Base-by-base conservation (phyloP, 176 grass and related monocot species). In the Areca catechu region DNA sequence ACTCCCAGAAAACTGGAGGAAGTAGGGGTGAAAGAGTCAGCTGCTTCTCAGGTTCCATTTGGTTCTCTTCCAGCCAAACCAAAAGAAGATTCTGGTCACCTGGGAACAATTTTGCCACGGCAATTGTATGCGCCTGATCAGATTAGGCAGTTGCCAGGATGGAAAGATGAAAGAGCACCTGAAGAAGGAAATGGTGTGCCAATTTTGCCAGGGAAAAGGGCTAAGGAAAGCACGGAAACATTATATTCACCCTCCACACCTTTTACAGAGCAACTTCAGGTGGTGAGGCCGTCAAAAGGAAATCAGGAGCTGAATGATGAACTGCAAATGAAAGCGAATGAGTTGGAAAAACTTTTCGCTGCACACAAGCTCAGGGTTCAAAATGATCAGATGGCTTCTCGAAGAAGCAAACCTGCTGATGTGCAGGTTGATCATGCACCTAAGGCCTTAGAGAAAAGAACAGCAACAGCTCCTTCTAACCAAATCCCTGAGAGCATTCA, bases 331-430 rank as follows among this genome's bases (percentile, higher is more conserved):
- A 97, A 91, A 47, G 92, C 92, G 49, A 84, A 88, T 63, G 92
- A 91, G 47, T 71, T 97, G 72, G 86, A 97, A 74, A 97, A 97
- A 73, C 66, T 88, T 63, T 97, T 88, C 77, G 86, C 86, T 60
- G 86, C 80, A 49, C 86, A 91, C 57, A 91, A 97, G 71, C 70
- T 88, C 54, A 76, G 72, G 61, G 61, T 48, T 59, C 71, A 60
- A 16, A 76, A 37, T 54, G 79, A 82, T 37, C 73, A 70, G 48
- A 69, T 70, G 63, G 57, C 71, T 68, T 88, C 75, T 66, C 61
- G 92, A 56, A 87, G 86, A 83, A 77, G 67, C 56, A 89, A 71
- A 60, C 62, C 61, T 56, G 66, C 78, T 21, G 81, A 81, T 49
- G 20, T 64, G 17, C 74, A 70, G 50, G 67, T 73, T 54, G 74